Evolutionary conservation across 805 yeast species (phyloP), one percentile per base, ranked within the genome.

Genomic region (Cyberlindnera nakhonratchasimensis): DNA sequence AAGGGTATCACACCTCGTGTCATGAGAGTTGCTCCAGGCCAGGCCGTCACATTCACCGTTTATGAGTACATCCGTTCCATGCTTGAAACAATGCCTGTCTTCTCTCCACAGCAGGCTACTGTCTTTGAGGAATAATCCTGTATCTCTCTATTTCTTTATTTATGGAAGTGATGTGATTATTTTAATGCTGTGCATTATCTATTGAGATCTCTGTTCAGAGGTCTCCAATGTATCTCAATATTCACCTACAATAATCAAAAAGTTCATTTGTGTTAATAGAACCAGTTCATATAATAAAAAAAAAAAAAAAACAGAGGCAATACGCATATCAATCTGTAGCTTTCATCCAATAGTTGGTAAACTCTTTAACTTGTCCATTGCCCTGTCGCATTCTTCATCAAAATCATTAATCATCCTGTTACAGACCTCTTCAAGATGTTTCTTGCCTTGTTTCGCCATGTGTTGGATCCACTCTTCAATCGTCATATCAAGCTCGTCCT

Each of bases 1-100:
- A 87, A 91, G 63, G 99, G 99, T 70, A 91, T 91, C 62, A 89
- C 97, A 19, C 99, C 99, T 55, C 83, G 99, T 71, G 91, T 91
- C 55, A 90, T 91, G 95, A 84, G 99, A 70, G 99, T 91, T 39
- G 99, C 99, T 11, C 97, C 99, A 19, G 99, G 99, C 48, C 99
- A 91, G 70, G 97, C 98, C 42, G 98, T 91, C 43, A 93, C 97
- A 14, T 91, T 91, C 70, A 93, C 98, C 7, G 96, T 93, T 33
- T 91, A 91, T 66, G 99, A 91, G 70, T 83, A 74, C 61, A 85
- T 88, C 62, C 84, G 89, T 65, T 77, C 73, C 18, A 69, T 72
- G 37, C 74, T 90, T 62, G 84, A 75, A 47, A 44, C 54, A 12
- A 46, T 59, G 43, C 59, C 67, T 30, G 53, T 52, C 29, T 53